Percentiles rank a stretch among this genome's conserved stretches.
phyloP scores from a whole-genome alignment of 148 eudicot genomes.

The Rhododendron mucronatum region DNA sequence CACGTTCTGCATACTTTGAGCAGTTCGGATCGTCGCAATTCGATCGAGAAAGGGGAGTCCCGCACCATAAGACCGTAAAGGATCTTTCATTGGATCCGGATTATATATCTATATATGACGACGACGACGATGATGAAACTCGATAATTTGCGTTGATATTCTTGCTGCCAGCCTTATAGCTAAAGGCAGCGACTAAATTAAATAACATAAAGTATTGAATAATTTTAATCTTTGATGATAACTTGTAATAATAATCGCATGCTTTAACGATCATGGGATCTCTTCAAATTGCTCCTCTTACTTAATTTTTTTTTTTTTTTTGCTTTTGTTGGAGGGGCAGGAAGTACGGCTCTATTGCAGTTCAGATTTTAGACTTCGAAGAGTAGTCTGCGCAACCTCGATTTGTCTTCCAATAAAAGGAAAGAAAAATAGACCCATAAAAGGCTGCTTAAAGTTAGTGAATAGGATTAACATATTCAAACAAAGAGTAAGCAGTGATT shows the following conservation, averaged over 20 bases:
- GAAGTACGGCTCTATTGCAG: no score
- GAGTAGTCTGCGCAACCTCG: neutral
- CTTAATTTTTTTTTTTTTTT: no score
- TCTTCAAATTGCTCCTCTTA: neutral
- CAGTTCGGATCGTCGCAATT: no score
- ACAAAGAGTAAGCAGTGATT: neutral
- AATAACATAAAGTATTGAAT: neutral
- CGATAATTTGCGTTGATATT: neutral
- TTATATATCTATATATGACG: no score
- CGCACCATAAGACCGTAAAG: no score
- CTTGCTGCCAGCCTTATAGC: neutral
- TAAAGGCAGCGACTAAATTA: neutral
- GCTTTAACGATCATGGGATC: neutral
- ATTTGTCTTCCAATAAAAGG: neutral
- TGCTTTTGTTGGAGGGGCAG: no score
- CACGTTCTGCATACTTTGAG: no score
- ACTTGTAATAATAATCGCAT: neutral
- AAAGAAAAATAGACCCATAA: neutral
- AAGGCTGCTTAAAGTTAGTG: neutral
- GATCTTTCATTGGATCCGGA: no score
- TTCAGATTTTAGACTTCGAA: no score
- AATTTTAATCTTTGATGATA: neutral
- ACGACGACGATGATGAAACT: no score
- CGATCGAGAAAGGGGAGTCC: no score
- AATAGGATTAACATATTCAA: neutral